phyloP scores from a whole-genome alignment of 1,284 basidiomycete species.

The Fereydounia khargensis region DNA sequence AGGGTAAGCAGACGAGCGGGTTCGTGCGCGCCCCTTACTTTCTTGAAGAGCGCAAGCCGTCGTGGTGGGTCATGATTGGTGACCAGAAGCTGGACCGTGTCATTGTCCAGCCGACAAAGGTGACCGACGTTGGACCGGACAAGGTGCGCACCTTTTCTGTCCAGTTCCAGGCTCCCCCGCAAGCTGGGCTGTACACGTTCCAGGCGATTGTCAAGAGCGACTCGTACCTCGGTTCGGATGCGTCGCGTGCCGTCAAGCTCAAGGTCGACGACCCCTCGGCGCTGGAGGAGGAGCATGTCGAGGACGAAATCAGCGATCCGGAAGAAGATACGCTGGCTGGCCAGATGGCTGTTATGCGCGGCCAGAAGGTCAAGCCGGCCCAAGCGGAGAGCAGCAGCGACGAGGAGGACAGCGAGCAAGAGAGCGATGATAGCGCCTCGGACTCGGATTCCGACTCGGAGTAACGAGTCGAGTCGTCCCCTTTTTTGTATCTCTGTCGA shows the following conservation, averaged over 20 bases:
- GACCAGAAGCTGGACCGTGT: conserved; percentile 86
- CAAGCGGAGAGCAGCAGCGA: conserved; percentile 59
- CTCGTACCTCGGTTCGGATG: conserved; percentile 80
- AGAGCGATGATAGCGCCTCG: conserved; percentile 9
- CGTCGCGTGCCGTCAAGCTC: conserved; percentile 51
- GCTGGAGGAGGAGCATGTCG: conserved; percentile 53
- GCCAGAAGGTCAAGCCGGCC: conserved; percentile 74
- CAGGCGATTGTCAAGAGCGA: conserved; percentile 81
- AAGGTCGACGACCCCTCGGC: conserved; percentile 69
- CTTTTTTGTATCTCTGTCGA: not conserved
- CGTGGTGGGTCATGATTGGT: conserved; percentile 67
- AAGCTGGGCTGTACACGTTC: conserved; percentile 83
- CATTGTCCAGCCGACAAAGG: conserved; percentile 83
- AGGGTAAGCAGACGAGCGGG: conserved; percentile 62
- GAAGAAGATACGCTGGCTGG: conserved; percentile 71
- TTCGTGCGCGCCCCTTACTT: conserved; percentile 86
- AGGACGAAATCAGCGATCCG: conserved; percentile 56
- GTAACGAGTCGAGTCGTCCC: not conserved
- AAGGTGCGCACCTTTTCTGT: conserved; percentile 81
- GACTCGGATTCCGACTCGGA: conserved; percentile 21
- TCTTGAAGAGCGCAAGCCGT: conserved; percentile 63
- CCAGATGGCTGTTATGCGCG: conserved; percentile 97
- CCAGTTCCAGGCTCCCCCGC: conserved; percentile 90
- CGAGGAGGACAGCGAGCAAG: conserved; percentile 14
- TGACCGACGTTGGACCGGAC: conserved; percentile 64